phyloP scores from a whole-genome alignment of 768 basidiomycete genomes.

The Termitomyces sp. region DNA sequence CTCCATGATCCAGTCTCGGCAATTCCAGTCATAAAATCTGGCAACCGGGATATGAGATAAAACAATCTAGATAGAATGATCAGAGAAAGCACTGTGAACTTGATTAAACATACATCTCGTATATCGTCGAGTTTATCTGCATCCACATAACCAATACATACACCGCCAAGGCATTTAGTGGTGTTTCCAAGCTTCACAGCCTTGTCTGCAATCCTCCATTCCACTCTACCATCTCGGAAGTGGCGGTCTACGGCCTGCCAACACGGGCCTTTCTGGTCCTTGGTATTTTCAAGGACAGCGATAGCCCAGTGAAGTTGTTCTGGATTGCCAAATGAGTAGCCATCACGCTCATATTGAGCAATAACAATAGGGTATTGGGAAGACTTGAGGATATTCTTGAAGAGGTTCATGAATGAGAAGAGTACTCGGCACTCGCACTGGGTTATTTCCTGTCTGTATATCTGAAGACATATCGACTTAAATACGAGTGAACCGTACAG shows the following conservation, averaged over 20 bases:
- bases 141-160: constrained; percentile 1
- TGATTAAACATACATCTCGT: neutral
- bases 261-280: constrained; percentile 3
- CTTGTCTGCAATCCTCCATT: neutral
- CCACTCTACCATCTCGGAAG: neutral
- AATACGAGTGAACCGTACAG: neutral
- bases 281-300: neutral
- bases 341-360: constrained; percentile 9
- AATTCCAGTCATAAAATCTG: constrained; percentile 6
- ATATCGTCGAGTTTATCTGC: constrained; percentile 1
- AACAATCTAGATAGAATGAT: neutral
- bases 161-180: constrained; percentile 5
- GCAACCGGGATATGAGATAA: neutral
- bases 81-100: neutral
- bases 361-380: constrained; percentile 3
- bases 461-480: neutral
- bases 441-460: neutral
- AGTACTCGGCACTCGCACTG: neutral
- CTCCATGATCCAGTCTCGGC: constrained; percentile 8
- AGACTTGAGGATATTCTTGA: neutral
- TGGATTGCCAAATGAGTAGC: neutral
- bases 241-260: constrained; percentile 6
- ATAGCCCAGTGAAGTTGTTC: constrained; percentile 8
- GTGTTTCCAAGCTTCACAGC: neutral
- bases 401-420: neutral